A percentile compares a stretch with the other conserved stretches of the same genome.
Evolutionary conservation across 768 basidiomycete species (phyloP).

Genomic region (Sporobolomyces roseus): DNA sequence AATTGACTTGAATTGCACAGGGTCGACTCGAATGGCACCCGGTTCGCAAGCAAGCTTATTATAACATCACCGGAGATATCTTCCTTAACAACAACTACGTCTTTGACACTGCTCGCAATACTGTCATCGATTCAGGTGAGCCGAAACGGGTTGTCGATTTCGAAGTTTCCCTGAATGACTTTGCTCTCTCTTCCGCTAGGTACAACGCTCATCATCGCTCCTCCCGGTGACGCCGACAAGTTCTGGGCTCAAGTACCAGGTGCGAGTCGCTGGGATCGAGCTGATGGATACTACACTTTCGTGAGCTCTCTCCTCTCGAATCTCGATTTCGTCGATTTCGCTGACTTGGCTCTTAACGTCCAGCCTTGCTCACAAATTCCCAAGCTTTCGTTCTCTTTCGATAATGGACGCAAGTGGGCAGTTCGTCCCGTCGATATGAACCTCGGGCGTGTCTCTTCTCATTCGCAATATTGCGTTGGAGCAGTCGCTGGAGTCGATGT

Average conservation of each 20-base stretch:
- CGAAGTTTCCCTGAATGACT: neutral
- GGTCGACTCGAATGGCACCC: slow-evolving; percentile 22
- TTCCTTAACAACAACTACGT: slow-evolving; percentile 12
- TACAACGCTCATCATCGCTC: slow-evolving; percentile 19
- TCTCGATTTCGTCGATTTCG: neutral
- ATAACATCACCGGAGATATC: slow-evolving; percentile 17
- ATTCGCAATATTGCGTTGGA: slow-evolving; percentile 16
- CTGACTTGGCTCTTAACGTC: neutral
- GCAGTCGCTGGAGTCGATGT: slow-evolving; percentile 23
- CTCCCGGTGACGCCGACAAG: slow-evolving; percentile 9
- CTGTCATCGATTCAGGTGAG: slow-evolving; percentile 25
- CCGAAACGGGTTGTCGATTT: neutral
- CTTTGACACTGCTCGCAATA: neutral
- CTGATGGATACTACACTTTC: slow-evolving; percentile 28
- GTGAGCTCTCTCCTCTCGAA: neutral
- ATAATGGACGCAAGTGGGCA: slow-evolving; percentile 13
- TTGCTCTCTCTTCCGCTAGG: neutral
- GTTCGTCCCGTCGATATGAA: slow-evolving; percentile 25
- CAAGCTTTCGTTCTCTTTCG: slow-evolving; percentile 21
- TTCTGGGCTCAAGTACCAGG: slow-evolving; percentile 25
- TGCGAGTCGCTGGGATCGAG: slow-evolving; percentile 10
- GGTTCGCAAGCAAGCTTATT: slow-evolving; percentile 19
- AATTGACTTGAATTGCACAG: neutral
- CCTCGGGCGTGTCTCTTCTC: slow-evolving; percentile 12
- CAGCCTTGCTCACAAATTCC: slow-evolving; percentile 19